These are phyloP conservation scores for Lactarius evosmus DNA, from an alignment of 768 basidiomycete genomes.

Conservation along the genomic window DNA sequence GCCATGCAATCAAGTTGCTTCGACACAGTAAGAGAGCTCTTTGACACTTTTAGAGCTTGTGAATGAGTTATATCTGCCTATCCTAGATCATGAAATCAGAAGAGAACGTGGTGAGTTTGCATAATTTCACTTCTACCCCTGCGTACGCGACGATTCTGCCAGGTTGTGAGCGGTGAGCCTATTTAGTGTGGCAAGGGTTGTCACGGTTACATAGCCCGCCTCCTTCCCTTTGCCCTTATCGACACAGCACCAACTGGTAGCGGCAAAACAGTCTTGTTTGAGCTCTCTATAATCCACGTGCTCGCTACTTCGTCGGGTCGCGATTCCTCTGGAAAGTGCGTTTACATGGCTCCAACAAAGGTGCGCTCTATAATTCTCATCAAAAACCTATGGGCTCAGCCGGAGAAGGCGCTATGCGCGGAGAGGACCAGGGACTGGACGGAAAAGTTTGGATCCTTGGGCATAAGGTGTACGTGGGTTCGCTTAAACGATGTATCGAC, in stretches of 20 bases:
- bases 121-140: constrained; percentile 1
- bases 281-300: constrained; percentile 81
- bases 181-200: not conserved
- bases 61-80: not conserved
- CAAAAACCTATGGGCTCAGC: constrained; percentile 3
- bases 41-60: not conserved
- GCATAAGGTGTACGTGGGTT: constrained; percentile 63
- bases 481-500: not conserved
- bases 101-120: constrained; percentile 58
- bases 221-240: constrained; percentile 12
- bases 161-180: constrained; percentile 70
- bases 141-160: not conserved
- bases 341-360: constrained; percentile 95
- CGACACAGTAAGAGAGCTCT: constrained; percentile 51
- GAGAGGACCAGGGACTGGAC: constrained; percentile 86
- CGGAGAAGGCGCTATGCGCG: constrained; percentile 72
- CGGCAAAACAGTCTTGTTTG: constrained; percentile 95
- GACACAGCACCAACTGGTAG: constrained; percentile 86
- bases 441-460: constrained; percentile 69
- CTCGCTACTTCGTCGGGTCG: constrained; percentile 44
- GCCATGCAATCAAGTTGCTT: constrained; percentile 85
- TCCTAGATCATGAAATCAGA: constrained; percentile 54
- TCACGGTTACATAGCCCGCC: not conserved
- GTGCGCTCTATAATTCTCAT: constrained; percentile 36
- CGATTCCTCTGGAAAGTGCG: constrained; percentile 52